Percentiles rank a stretch among this genome's conserved stretches.
Evolutionary conservation across 1,284 basidiomycete genomes (phyloP).

Genomic region (Fomitopsis betulina): DNA sequence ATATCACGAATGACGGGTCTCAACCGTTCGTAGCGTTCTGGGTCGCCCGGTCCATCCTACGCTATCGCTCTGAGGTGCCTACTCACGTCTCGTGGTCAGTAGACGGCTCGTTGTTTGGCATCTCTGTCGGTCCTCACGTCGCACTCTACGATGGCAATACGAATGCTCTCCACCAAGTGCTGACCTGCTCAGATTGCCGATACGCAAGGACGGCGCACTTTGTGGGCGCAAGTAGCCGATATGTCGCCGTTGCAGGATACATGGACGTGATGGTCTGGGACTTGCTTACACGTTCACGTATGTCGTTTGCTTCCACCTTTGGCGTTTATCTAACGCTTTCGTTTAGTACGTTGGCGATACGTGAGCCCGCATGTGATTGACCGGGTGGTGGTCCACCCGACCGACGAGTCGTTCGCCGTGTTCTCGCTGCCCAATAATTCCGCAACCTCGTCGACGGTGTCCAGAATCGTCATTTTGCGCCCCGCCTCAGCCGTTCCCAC

Average conservation of each 20-base stretch:
- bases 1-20: not conserved
- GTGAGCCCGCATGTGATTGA: constrained; percentile 34
- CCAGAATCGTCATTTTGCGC: constrained; percentile 45
- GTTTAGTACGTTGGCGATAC: constrained; percentile 57
- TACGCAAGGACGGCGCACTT: constrained; percentile 49
- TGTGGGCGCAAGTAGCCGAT: constrained; percentile 60
- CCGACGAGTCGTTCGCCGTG: constrained; percentile 52
- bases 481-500: constrained; percentile 40
- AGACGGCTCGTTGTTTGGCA: constrained; percentile 83
- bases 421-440: constrained; percentile 37
- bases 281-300: constrained; percentile 67
- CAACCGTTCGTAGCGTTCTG: constrained; percentile 57
- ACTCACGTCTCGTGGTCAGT: constrained; percentile 72
- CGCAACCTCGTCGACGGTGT: constrained; percentile 28
- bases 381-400: constrained; percentile 50
- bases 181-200: constrained; percentile 55
- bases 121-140: constrained; percentile 67
- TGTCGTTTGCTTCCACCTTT: constrained; percentile 15
- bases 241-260: constrained; percentile 50
- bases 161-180: constrained; percentile 60
- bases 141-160: constrained; percentile 76
- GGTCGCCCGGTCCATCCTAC: constrained; percentile 68
- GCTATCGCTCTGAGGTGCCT: constrained; percentile 67
- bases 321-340: not conserved
- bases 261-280: constrained; percentile 77